Evolutionary conservation across 2,329 filamentous ascomycete genomes (phyloP), one percentile per base, ranked within the genome.

Genomic region (Metarhizium brunneum): DNA sequence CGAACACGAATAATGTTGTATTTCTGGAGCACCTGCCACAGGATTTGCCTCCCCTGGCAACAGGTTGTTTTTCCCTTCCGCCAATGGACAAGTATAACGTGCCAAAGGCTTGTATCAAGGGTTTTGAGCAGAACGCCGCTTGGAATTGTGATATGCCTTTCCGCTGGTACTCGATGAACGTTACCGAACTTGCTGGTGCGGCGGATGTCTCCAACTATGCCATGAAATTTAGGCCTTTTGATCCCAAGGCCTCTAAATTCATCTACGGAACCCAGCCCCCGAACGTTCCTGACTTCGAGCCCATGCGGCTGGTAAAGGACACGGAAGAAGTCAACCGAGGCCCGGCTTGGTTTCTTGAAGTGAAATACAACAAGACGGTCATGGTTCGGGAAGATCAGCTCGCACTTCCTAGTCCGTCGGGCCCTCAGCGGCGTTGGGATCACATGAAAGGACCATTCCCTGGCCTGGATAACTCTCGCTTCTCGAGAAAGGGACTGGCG

Each of bases 111-210:
- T 89, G 86, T 64, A 74, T 88, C 57, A 73, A 74, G 36, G 75
- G 85, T 55, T 72, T 76, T 0, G 73, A 67, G 0, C 78, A 84
- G 61, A 71, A 74, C n/a, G 67, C 74, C 52, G 80, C 84, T 1
- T 89, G 86, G 86, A 80, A 75, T 57, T 89, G 86, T 65, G 74
- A 80, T 13, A 72, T 86, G 35, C 70, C 73, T 1, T 72, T 73
- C 49, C 69, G 70, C 6, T 69, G 74, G 48, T 76, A 77, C 52
- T 66, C 71, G 1, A 67, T 82, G 68, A 67, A 70, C 1, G 67
- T 83, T 18, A 59, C 57, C 20, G 63, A 56, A 30, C 59, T 68
- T 3, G 49, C 57, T 3, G 61, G 66, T 14, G 63, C 60, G 52
- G 61, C 60, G 16, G 62, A 61, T 47, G 69, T 63, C 25, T 62